These are phyloP conservation scores for Cordyceps javanica DNA, from an alignment of 2,329 filamentous ascomycete species.

Conservation along the genomic window DNA sequence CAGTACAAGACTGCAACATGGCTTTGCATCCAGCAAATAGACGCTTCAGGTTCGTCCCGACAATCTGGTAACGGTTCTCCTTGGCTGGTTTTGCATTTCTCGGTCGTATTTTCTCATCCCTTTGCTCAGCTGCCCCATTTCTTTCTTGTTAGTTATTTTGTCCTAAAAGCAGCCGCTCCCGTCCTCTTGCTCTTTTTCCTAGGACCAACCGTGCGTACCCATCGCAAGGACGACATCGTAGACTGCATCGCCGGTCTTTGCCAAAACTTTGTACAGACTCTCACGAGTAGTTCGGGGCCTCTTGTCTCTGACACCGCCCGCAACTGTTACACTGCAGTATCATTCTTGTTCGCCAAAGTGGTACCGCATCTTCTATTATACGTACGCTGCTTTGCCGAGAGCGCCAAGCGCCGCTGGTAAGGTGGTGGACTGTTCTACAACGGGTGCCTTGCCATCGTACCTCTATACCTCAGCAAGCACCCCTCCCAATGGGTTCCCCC, in stretches of 20 bases:
- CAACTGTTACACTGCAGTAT: neutral
- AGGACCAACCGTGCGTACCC: slow-evolving; percentile 1
- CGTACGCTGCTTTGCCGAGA: neutral
- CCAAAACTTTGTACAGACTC: too few relatives aligned
- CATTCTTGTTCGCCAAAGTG: neutral
- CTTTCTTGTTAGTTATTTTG: slow-evolving; percentile 6
- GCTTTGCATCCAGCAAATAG: slow-evolving; percentile 11
- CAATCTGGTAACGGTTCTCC: slow-evolving; percentile 13
- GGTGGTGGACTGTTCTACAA: neutral
- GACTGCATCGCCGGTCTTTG: neutral
- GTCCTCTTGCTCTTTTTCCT: neutral
- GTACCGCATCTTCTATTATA: neutral
- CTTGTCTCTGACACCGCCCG: neutral
- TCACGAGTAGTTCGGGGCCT: too few relatives aligned
- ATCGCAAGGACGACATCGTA: neutral
- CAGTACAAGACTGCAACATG: slow-evolving; percentile 10
- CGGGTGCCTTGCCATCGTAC: neutral
- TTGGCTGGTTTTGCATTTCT: slow-evolving; percentile 9
- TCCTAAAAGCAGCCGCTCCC: slow-evolving; percentile 6
- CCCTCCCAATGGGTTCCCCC: slow-evolving; percentile 50
- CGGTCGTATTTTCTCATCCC: slow-evolving; percentile 12
- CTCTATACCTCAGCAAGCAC: neutral
- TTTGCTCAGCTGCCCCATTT: slow-evolving; percentile 12
- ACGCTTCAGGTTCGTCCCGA: slow-evolving; percentile 11
- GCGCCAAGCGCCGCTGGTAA: neutral